These are phyloP conservation scores for Leptographium wingfieldii DNA, from an alignment of 2,329 filamentous ascomycete species.

Conservation along the genomic window DNA sequence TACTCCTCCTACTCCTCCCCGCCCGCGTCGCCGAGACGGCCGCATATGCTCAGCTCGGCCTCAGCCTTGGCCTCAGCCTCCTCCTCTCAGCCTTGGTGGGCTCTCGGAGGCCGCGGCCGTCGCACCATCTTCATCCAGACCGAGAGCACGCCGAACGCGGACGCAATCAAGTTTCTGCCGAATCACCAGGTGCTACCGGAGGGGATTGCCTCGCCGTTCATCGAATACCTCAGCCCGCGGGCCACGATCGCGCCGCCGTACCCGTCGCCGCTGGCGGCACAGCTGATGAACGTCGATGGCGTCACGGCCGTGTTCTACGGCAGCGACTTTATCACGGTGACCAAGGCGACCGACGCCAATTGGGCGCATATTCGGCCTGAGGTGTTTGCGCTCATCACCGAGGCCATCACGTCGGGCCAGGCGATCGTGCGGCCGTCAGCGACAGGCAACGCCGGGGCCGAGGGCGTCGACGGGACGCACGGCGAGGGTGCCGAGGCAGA, in stretches of 20 bases:
- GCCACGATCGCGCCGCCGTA: conserved; percentile 80
- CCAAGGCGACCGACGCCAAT: conserved; percentile 73
- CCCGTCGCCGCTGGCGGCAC: conserved; percentile 79
- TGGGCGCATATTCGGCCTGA: conserved; percentile 96
- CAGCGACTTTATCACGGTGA: conserved; percentile 91
- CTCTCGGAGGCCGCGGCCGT: conserved; percentile 19
- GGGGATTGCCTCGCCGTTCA: conserved; percentile 58
- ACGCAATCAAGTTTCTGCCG: conserved; percentile 91
- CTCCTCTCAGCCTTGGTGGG: conserved; percentile 12
- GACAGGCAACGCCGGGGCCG: not conserved
- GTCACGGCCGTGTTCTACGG: conserved; percentile 95
- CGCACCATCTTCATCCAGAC: conserved; percentile 97
- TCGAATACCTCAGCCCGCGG: conserved; percentile 85
- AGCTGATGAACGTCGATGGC: conserved; percentile 86
- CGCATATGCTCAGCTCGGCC: conserved; percentile 9
- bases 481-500: conserved; percentile 30
- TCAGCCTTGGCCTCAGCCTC: conserved; percentile 12
- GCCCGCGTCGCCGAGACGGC: conserved; percentile 12
- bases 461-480: conserved; percentile 10
- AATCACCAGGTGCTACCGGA: conserved; percentile 77
- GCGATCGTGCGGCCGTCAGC: conserved; percentile 57
- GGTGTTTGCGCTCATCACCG: conserved; percentile 88
- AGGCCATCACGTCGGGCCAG: conserved; percentile 75
- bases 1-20: not conserved
- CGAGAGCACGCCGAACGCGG: conserved; percentile 84